Evolutionary conservation across 495 filamentous ascomycete genomes (phyloP).

Genomic region (Lasiosphaeriaceae sp.): DNA sequence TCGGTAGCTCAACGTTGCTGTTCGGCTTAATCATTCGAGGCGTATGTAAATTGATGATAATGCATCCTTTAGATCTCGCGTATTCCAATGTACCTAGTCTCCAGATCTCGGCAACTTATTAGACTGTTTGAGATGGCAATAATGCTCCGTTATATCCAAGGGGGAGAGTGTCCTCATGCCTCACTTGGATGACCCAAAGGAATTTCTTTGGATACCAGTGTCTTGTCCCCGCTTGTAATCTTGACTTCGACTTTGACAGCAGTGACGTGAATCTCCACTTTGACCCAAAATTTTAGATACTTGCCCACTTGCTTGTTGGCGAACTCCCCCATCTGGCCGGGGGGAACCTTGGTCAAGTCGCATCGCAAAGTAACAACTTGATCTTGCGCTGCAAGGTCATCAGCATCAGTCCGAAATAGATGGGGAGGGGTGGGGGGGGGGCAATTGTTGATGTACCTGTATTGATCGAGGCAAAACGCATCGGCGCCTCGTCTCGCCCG

Average conservation of each 20-base stretch:
- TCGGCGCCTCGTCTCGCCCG: conserved; percentile 12
- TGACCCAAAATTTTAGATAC: conserved; percentile 19
- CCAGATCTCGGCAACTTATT: too few relatives aligned
- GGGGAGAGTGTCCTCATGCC: background rate
- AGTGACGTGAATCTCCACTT: conserved; percentile 17
- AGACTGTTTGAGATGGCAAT: background rate
- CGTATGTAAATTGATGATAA: too few relatives aligned
- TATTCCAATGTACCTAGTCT: too few relatives aligned
- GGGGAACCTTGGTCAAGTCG: conserved; percentile 20
- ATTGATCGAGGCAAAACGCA: conserved; percentile 7
- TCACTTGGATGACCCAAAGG: background rate
- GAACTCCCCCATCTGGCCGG: conserved; percentile 1
- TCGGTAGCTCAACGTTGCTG: too few relatives aligned
- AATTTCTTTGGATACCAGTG: conserved; percentile 6
- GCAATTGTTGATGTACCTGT: conserved; percentile 5
- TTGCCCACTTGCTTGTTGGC: conserved; percentile 9
- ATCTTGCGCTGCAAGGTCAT: conserved; percentile 11
- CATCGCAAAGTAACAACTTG: conserved; percentile 12
- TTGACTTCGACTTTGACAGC: conserved; percentile 14
- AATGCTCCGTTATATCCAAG: background rate
- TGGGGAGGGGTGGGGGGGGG: too few relatives aligned
- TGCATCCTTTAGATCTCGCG: background rate
- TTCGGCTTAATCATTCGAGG: too few relatives aligned
- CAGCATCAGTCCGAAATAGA: background rate
- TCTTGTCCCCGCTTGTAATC: conserved; percentile 17